Base-by-base conservation (phyloP, 2,329 filamentous ascomycete genomes). In the Colletotrichum melonis region DNA sequence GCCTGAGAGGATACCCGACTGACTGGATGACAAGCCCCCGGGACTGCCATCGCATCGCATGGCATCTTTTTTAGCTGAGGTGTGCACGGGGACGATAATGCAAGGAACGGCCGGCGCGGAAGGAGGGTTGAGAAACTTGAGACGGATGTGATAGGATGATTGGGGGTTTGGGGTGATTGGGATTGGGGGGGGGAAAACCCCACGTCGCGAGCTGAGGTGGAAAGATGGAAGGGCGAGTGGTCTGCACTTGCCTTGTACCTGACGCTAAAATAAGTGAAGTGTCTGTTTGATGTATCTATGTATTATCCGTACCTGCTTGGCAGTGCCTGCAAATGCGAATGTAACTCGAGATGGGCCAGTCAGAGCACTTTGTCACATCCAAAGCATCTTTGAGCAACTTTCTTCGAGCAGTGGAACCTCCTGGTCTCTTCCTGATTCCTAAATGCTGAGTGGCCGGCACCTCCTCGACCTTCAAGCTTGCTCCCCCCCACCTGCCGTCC, bases 221-320 rank as follows among this genome's bases (percentile, higher is more conserved):
- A 12, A 28, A 19, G n/a, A 42, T 19, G 38, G 22, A 42, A 42
- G 38, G 22, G 22, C 16, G 59, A 5, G 42, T 24, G 19, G 38
- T 59, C 22, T n/a, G 54, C 42, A 14, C 30, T 7, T n/a, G 60
- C 38, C 16, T 19, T 5, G 38, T 65, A 72, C 66, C 66, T 69
- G 69, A 69, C 69, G 69, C 59, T 70, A 73, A 38, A 73, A 38
- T 63, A 19, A 42, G 38, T 42, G 6, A 42, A 42, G 38, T 42
- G 11, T 35, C 32, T 8, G 30, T 30, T 30, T 30, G 30, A 3
- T 1, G 32, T 5, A 35, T 12, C 32, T 35, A 35, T 35, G 32
- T 35, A 35, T 35, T 35, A 8, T 9, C 32, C 32, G 32, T 35
- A 35, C 32, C 32, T 35, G 32, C 32, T 35, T 35, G 32, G 32